Evolutionary conservation across 2,329 filamentous ascomycete species (phyloP), one percentile per base, ranked within the genome.

Genomic region (Bipolaris oryzae): DNA sequence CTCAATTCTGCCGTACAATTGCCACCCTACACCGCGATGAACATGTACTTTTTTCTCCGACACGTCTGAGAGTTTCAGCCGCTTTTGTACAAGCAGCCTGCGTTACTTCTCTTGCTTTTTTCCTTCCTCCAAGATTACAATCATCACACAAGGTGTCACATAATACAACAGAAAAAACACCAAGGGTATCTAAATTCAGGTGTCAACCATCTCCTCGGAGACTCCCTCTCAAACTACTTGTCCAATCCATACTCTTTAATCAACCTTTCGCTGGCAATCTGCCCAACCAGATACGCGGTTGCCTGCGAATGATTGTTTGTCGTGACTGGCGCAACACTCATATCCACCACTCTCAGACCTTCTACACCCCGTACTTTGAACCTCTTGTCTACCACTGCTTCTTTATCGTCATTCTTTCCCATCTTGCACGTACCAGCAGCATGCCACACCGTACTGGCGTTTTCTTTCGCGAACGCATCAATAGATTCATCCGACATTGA

Each of bases 401-500:
- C 63, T 7, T 58, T 50, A 50, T 79, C 71, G 1, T 71, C 69
- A 5, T 50, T 49, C 54, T 58, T 71, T 2, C 76, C 76, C 76
- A 78, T 77, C 62, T 64, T 69, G n/a, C 68, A 73, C 0, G 74
- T 73, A 5, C 73, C 75, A 41, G 63, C 73, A 46, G 72, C 74
- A 57, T 78, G 76, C 71, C 72, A 76, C 11, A 76, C 70, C 0
- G 74, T 76, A 7, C 53, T 49, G 7, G 67, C 62, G 31, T 66
- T 67, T 10, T 71, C 68, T 35, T 57, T 66, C 25, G 69, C 61
- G 46, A 73, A 77, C 9, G 61, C 62, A 53, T 74, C 71, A 11
- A 88, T 74, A 55, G 87, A 84, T 48, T 84, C 83, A 25, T 81
- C 76, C 1, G 74, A 76, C 35, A 73, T n/a, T 79, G 76, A 58